Conservation (phyloP, 140 eudicot genomes). For the Stevia rebaudiana region DNA sequence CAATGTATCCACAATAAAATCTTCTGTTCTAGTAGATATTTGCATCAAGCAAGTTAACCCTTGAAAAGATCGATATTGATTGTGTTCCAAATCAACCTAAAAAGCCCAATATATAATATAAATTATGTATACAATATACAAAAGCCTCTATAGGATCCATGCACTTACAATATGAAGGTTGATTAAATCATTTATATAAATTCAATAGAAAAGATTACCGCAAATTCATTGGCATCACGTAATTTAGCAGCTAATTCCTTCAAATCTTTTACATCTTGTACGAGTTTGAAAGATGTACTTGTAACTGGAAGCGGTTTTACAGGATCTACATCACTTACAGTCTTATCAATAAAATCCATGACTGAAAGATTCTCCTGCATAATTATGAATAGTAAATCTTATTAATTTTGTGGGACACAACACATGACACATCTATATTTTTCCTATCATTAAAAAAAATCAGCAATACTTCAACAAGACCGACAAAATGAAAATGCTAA, state of each 20-base stretch:
- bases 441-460: background rate
- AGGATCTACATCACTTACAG: constrained; percentile 42
- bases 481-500: background rate
- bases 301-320: constrained; percentile 65
- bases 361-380: constrained; percentile 66
- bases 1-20: constrained; percentile 88
- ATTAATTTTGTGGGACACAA: background rate
- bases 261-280: constrained; percentile 69
- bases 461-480: background rate
- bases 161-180: background rate
- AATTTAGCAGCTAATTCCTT: constrained; percentile 73
- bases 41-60: constrained; percentile 99
- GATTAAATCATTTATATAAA: background rate
- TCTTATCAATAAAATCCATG: constrained; percentile 65
- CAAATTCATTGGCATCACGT: constrained; percentile 64
- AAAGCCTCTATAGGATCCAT: background rate
- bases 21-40: constrained; percentile 90
- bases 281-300: constrained; percentile 61
- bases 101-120: constrained; percentile 18
- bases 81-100: constrained; percentile 97
- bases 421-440: background rate
- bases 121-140: background rate
- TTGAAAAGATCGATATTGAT: constrained; percentile 87
- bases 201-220: constrained; percentile 37
- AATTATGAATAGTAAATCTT: background rate